Evolutionary conservation across 1,284 basidiomycete genomes (phyloP).

Genomic region (Melampsora larici-populina): DNA sequence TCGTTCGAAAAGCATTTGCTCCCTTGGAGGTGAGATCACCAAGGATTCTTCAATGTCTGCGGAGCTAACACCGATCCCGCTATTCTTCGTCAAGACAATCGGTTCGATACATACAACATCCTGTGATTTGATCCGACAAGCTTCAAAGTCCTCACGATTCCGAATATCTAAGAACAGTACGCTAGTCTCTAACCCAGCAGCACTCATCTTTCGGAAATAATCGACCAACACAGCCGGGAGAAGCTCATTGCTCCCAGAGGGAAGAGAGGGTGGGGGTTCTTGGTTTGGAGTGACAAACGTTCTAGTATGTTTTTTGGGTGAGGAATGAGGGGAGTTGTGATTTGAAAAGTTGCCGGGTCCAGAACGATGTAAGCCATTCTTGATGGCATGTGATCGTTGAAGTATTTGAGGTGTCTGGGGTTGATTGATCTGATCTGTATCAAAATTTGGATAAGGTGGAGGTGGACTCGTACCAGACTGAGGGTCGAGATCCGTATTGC

Average conservation of each 20-base stretch:
- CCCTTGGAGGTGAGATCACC: conserved; percentile 66
- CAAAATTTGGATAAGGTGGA: conserved; percentile 37
- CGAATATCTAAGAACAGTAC: conserved; percentile 80
- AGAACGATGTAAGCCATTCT: background rate
- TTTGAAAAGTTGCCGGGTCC: background rate
- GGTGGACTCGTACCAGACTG: conserved; percentile 6
- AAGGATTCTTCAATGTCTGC: conserved; percentile 72
- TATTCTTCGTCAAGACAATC: conserved; percentile 65
- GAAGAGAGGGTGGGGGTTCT: conserved; percentile 5
- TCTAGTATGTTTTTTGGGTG: conserved; percentile 3
- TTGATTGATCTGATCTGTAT: background rate
- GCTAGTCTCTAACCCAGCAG: conserved; percentile 52
- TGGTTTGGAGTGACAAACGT: background rate
- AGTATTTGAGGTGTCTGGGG: background rate
- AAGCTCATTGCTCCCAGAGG: conserved; percentile 28
- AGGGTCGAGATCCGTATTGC: background rate
- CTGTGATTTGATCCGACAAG: conserved; percentile 66
- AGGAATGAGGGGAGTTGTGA: conserved; percentile 10
- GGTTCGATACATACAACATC: conserved; percentile 83
- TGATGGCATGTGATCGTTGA: conserved; percentile 22
- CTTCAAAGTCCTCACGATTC: conserved; percentile 69
- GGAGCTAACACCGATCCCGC: conserved; percentile 67
- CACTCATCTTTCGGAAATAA: conserved; percentile 30
- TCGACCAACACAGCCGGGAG: conserved; percentile 33
- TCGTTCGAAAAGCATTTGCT: conserved; percentile 69